Evolutionary conservation across 768 basidiomycete species (phyloP).

Genomic region (Mycena rosella): DNA sequence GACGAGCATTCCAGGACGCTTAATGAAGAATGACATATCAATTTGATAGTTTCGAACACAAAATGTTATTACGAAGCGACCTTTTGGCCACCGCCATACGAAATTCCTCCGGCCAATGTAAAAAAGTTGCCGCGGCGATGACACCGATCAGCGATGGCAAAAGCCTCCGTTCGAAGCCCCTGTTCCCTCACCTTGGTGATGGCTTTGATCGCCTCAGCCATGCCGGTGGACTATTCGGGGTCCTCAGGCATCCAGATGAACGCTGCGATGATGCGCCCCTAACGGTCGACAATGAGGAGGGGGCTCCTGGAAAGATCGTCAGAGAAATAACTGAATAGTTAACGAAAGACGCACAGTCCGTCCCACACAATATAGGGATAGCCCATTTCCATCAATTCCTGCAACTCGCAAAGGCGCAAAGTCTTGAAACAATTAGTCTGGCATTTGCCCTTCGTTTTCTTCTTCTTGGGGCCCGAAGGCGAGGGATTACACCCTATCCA

Average conservation of each 20-base stretch:
- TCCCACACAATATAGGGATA: slow-evolving; percentile 4
- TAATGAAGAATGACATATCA: neutral
- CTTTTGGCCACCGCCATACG: slow-evolving; percentile 46
- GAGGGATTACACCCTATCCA: neutral
- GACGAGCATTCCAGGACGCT: neutral
- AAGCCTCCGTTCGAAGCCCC: neutral
- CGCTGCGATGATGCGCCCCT: slow-evolving; percentile 22
- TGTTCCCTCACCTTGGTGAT: slow-evolving; percentile 13
- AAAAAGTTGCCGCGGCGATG: slow-evolving; percentile 41
- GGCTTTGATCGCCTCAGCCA: slow-evolving; percentile 7
- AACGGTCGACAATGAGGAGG: neutral
- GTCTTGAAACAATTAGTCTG: neutral
- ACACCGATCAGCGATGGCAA: slow-evolving; percentile 12
- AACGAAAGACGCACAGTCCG: slow-evolving; percentile 2
- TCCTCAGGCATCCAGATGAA: slow-evolving; percentile 31
- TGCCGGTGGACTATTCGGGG: slow-evolving; percentile 8
- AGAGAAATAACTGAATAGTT: neutral
- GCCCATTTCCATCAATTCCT: neutral
- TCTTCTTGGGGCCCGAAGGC: too few species aligned
- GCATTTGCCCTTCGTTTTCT: neutral
- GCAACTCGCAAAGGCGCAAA: neutral
- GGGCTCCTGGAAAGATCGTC: too few species aligned
- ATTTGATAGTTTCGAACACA: neutral
- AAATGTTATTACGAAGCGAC: too few species aligned
- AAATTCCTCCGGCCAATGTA: slow-evolving; percentile 40